phyloP scores from a whole-genome alignment of 768 basidiomycete genomes.

The Gelatoporia subvermispora region DNA sequence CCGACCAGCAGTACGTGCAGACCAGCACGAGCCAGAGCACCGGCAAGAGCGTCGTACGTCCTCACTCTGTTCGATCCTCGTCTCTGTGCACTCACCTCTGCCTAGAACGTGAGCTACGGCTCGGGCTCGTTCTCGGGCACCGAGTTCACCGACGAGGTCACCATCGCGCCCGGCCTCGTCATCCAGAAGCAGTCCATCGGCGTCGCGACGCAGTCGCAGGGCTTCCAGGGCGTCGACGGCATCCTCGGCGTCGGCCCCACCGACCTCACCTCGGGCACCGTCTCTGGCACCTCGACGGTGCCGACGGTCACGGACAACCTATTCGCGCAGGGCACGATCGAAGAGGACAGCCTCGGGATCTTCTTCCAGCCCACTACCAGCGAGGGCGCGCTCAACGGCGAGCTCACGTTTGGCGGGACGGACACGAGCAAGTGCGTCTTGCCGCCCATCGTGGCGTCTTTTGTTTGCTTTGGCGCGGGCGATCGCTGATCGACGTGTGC shows the following conservation, averaged over 20 bases:
- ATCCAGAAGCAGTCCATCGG: constrained; percentile 46
- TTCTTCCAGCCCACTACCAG: constrained; percentile 45
- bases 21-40: constrained; percentile 43
- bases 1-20: constrained; percentile 38
- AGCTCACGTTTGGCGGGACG: constrained; percentile 51
- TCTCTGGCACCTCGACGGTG: constrained; percentile 33
- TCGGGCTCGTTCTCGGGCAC: constrained; percentile 49
- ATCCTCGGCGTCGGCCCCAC: constrained; percentile 52
- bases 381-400: constrained; percentile 39
- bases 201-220: constrained; percentile 37
- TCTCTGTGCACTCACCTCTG: too few species aligned
- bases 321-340: constrained; percentile 41
- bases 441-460: too few species aligned
- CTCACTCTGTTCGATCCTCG: too few species aligned
- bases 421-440: constrained; percentile 38
- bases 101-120: constrained; percentile 53
- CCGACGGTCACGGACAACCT: constrained; percentile 60
- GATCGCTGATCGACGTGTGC: too few species aligned
- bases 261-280: constrained; percentile 43
- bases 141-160: constrained; percentile 47
- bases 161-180: constrained; percentile 35
- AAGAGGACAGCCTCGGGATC: constrained; percentile 43
- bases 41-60: constrained; percentile 28
- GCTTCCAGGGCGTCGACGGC: constrained; percentile 46
- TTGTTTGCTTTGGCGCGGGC: too few species aligned